Conservation (phyloP, 129 eudicot genomes). For the Ambrosia trifida region DNA sequence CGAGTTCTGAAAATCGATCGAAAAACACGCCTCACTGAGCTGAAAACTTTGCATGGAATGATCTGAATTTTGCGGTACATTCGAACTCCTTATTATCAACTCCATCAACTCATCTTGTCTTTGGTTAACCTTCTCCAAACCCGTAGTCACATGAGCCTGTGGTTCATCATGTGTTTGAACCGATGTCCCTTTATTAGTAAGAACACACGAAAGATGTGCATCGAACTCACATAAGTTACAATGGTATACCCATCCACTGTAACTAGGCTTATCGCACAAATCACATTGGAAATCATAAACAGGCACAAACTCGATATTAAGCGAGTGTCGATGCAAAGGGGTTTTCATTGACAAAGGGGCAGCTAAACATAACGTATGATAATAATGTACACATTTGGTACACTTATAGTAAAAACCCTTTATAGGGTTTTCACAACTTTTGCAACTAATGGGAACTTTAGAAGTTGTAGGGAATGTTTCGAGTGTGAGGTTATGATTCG, state of each 20-base stretch:
- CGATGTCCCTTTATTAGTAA: conserved; percentile 34
- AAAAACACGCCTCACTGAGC: conserved; percentile 69
- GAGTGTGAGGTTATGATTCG: conserved; percentile 48
- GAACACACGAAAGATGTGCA: conserved; percentile 59
- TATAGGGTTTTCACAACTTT: conserved; percentile 40
- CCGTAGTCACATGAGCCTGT: not conserved
- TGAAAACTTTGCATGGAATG: conserved; percentile 51
- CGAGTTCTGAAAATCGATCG: conserved; percentile 57
- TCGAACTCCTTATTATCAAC: conserved; percentile 38
- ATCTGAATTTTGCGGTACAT: conserved; percentile 23
- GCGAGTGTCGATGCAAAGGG: conserved; percentile 51
- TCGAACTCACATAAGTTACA: conserved; percentile 60
- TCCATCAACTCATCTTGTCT: conserved; percentile 47
- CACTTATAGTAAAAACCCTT: conserved; percentile 54
- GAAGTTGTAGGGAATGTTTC: conserved; percentile 37
- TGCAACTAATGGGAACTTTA: conserved; percentile 34
- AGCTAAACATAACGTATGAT: conserved; percentile 53
- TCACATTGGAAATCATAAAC: conserved; percentile 66
- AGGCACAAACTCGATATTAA: conserved; percentile 44
- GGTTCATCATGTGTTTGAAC: not conserved
- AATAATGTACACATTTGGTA: conserved; percentile 40
- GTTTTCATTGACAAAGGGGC: conserved; percentile 56
- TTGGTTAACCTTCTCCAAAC: not conserved
- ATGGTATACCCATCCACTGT: conserved; percentile 61
- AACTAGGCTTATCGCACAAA: conserved; percentile 48